Conservation (phyloP, 1,139 yeast genomes). For the Yamadazyma dushanensis region DNA sequence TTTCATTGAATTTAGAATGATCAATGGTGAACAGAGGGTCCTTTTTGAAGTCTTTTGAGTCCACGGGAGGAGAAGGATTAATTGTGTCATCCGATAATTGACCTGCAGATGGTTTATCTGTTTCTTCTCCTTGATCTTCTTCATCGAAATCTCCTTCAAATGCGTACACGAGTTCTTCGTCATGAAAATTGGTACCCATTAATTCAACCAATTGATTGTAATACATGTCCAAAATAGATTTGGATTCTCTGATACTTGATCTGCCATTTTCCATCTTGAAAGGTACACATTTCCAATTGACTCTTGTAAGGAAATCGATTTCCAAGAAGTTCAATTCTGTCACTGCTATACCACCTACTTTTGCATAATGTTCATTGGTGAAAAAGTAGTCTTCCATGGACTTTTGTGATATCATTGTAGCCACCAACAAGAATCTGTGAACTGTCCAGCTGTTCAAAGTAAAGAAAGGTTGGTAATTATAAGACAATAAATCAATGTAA, state of each 20-base stretch:
- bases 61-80: neutral
- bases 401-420: slow-evolving; percentile 88
- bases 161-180: slow-evolving; percentile 16
- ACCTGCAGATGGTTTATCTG: slow-evolving; percentile 6
- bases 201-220: slow-evolving; percentile 61
- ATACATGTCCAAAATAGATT: slow-evolving; percentile 55
- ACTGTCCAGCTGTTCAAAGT: slow-evolving; percentile 89
- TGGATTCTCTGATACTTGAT: slow-evolving; percentile 32
- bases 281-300: slow-evolving; percentile 63
- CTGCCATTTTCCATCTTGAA: slow-evolving; percentile 34
- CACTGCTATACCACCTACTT: slow-evolving; percentile 91
- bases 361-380: slow-evolving; percentile 90
- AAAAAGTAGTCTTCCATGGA: slow-evolving; percentile 94
- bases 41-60: neutral
- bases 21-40: slow-evolving; percentile 3
- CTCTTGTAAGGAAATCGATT: slow-evolving; percentile 79
- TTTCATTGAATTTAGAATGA: slow-evolving; percentile 21
- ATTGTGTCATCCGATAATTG: neutral
- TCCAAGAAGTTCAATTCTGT: slow-evolving; percentile 86
- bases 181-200: slow-evolving; percentile 47
- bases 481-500: slow-evolving; percentile 81
- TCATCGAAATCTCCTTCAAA: slow-evolving; percentile 15
- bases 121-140: slow-evolving; percentile 12
- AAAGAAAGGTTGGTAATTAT: slow-evolving; percentile 73
- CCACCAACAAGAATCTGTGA: slow-evolving; percentile 86